These are phyloP conservation scores for Pseudonectria foliicola DNA, from an alignment of 2,329 filamentous ascomycete genomes.

Conservation along the genomic window DNA sequence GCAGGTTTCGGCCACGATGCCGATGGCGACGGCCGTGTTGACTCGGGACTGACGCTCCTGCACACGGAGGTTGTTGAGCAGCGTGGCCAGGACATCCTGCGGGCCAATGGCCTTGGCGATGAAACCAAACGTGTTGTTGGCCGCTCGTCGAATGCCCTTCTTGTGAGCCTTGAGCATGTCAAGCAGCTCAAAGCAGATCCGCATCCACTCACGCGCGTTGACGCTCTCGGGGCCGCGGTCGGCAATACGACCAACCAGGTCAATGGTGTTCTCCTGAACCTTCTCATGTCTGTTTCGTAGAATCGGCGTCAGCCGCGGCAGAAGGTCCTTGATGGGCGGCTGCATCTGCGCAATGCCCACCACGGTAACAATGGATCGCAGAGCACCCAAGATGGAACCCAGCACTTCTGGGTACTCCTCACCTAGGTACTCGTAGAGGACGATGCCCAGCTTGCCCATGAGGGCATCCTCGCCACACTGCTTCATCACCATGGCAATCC, in stretches of 20 bases:
- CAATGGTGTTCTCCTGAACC: slow-evolving; percentile 98
- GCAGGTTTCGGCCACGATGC: slow-evolving; percentile 96
- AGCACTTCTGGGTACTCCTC: slow-evolving; percentile 98
- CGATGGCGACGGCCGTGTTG: slow-evolving; percentile 96
- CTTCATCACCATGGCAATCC: slow-evolving; percentile 98
- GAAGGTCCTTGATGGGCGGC: slow-evolving; percentile 90
- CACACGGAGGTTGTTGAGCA: slow-evolving; percentile 93
- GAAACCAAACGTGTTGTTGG: slow-evolving; percentile 99
- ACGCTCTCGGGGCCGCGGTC: slow-evolving; percentile 95
- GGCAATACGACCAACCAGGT: slow-evolving; percentile 94
- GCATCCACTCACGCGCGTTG: slow-evolving; percentile 98
- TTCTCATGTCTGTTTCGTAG: slow-evolving; percentile 97
- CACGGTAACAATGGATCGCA: slow-evolving; percentile 94
- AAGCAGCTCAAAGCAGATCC: slow-evolving; percentile 96
- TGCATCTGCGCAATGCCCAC: slow-evolving; percentile 98
- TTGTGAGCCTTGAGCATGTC: slow-evolving; percentile 99
- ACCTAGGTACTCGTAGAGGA: slow-evolving; percentile 95
- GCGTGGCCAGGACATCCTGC: slow-evolving; percentile 89
- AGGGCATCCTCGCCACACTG: slow-evolving; percentile 94
- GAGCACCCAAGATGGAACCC: slow-evolving; percentile 88
- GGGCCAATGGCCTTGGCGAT: slow-evolving; percentile 98
- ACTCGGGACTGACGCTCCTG: slow-evolving; percentile 97
- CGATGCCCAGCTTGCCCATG: slow-evolving; percentile 90
- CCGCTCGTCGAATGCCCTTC: slow-evolving; percentile 95
- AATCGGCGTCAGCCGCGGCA: slow-evolving; percentile 95